Percentiles rank a stretch among this genome's conserved stretches.
These are phyloP conservation scores for Fonsecaea monophora DNA, from an alignment of 2,329 filamentous ascomycete species.

Conservation along the genomic window DNA sequence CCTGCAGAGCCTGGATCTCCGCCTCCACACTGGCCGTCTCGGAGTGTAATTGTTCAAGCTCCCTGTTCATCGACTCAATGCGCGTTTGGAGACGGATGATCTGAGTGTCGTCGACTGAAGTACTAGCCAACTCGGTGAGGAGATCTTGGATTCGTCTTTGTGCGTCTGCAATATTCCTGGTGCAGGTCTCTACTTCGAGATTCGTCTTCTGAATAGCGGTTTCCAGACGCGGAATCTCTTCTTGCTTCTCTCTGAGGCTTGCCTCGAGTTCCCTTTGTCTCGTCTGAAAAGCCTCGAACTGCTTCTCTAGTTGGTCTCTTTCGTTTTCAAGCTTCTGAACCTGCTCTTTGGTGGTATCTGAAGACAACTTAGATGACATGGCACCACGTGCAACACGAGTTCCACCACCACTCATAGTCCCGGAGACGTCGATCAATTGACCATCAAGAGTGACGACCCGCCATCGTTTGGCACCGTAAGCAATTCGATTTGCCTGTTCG, in stretches of 20 bases:
- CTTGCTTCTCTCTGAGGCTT: constrained; percentile 72
- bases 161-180: constrained; percentile 82
- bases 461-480: constrained; percentile 92
- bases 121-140: constrained; percentile 78
- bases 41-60: constrained; percentile 77
- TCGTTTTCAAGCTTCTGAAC: constrained; percentile 86
- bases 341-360: constrained; percentile 85
- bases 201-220: constrained; percentile 89
- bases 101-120: constrained; percentile 78
- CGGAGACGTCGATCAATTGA: constrained; percentile 95
- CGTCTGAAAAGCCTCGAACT: constrained; percentile 83
- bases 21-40: constrained; percentile 90
- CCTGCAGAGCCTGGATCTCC: constrained; percentile 89
- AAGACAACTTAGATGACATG: constrained; percentile 95
- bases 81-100: constrained; percentile 76
- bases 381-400: constrained; percentile 86
- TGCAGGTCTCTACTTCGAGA: constrained; percentile 86
- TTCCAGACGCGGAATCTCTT: constrained; percentile 82
- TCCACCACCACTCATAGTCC: constrained; percentile 98
- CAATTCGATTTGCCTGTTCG: constrained; percentile 95
- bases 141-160: constrained; percentile 87
- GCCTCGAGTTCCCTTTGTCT: constrained; percentile 81
- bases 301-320: constrained; percentile 81
- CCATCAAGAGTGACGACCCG: constrained; percentile 94
- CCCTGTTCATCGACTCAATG: constrained; percentile 74